Evolutionary conservation across 2,329 filamentous ascomycete species (phyloP), one percentile per base, ranked within the genome.

Genomic region (Hymenoscyphus salicellus): DNA sequence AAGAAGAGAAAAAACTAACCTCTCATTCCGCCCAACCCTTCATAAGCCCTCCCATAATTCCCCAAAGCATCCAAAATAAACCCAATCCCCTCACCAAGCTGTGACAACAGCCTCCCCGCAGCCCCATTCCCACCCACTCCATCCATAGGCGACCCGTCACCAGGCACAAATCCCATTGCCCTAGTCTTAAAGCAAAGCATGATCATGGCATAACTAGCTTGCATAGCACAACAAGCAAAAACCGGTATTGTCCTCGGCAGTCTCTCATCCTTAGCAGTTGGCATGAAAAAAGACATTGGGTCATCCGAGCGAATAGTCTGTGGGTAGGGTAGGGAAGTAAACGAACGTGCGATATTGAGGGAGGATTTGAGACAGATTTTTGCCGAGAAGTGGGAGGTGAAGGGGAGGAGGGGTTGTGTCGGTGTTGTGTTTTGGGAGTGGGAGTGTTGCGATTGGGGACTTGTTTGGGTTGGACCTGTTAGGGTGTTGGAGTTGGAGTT

Each of bases 331-430:
- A 84, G 70, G 11, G 75, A 73, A 66, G 80, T 76, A 60, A 83
- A 83, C 14, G 78, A 78, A 60, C 75, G 71, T 1, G 81, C 78
- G 62, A 84, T 83, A 65, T 77, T 80, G 55, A 83, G 75, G 1
- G 81, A 80, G 7, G 81, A 79, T 57, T 79, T 80, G 36, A 83
- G 74, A 69, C 81, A 83, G 65, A 83, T 77, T 68, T 81, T 81
- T 26, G 81, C 78, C 16, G 81, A 83, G 52, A 79, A 75, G 63
- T 81, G 79, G 52, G 75, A 79, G 66, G 73, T 79, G 68, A 82
- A 83, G 16, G 81, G 81, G 55, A 80, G 77, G 10, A 72, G 61
- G 17, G 23, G 59, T 46, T 26, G n/a, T 10, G 41, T 55, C 16
- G 10, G 30, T 14, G 58, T 17, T 7, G 38, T 8, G 38, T 38